Conservation (phyloP, 108 stramenopile species). For the Poteriospumella lacustris region DNA sequence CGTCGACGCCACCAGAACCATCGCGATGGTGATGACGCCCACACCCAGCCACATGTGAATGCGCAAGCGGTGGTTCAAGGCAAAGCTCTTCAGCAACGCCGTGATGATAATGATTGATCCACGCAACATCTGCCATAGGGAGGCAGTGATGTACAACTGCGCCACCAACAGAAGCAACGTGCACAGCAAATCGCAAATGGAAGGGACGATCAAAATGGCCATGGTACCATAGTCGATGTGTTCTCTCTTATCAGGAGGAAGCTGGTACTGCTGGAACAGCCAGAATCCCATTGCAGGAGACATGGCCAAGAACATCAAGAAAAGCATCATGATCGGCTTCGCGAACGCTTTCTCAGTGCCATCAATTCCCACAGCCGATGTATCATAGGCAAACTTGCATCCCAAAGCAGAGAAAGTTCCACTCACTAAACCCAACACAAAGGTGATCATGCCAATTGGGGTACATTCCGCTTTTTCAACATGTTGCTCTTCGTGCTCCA, state of each 20-base stretch:
- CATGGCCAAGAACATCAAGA: conserved; percentile 32
- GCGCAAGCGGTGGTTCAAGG: conserved; percentile 29
- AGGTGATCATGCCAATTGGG: neutral
- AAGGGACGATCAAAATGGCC: conserved; percentile 24
- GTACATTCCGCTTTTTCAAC: neutral
- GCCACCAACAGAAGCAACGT: conserved; percentile 31
- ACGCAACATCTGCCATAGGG: conserved; percentile 48
- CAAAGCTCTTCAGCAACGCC: conserved; percentile 42
- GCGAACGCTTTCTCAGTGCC: conserved; percentile 20
- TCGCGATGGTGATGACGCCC: conserved; percentile 42
- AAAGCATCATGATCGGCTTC: conserved; percentile 34
- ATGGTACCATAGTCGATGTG: neutral
- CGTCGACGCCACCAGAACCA: conserved; percentile 46
- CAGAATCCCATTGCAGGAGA: neutral
- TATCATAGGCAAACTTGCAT: conserved; percentile 28
- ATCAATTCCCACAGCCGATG: conserved; percentile 13
- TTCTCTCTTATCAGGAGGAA: conserved; percentile 19
- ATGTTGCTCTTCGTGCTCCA: neutral
- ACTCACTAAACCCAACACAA: conserved; percentile 12
- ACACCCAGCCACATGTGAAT: conserved; percentile 52
- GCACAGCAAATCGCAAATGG: conserved; percentile 25
- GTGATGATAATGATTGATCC: conserved; percentile 52
- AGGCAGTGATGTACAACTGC: conserved; percentile 49
- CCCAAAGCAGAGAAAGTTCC: conserved; percentile 26
- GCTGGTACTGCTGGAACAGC: conserved; percentile 20